Evolutionary conservation across 495 filamentous ascomycete species (phyloP).

Genomic region (Penicillium atrosanguineum): DNA sequence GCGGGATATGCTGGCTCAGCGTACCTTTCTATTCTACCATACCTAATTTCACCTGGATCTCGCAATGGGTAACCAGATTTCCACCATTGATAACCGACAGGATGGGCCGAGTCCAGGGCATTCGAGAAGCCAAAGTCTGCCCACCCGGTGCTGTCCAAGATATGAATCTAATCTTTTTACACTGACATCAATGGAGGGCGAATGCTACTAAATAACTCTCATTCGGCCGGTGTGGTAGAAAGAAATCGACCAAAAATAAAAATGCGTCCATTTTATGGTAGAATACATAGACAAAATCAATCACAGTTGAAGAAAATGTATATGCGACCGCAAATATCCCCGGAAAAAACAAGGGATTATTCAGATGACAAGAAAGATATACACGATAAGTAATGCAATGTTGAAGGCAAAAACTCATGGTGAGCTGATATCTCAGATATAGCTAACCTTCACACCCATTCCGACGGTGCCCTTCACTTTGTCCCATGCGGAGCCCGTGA

Average conservation of each 20-base stretch:
- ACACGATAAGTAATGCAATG: slow-evolving; percentile 17
- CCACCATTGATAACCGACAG: too few species aligned
- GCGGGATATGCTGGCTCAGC: too few species aligned
- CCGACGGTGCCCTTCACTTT: slow-evolving; percentile 84
- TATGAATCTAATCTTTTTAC: too few species aligned
- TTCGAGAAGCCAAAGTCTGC: too few species aligned
- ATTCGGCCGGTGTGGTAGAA: background rate
- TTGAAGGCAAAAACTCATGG: slow-evolving; percentile 1
- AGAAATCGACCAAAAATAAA: background rate
- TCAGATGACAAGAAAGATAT: slow-evolving; percentile 13
- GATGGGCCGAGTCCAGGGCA: too few species aligned
- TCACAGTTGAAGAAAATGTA: slow-evolving; percentile 21
- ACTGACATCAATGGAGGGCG: too few species aligned
- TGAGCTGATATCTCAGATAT: slow-evolving; percentile 60
- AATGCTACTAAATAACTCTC: background rate
- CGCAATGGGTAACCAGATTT: too few species aligned
- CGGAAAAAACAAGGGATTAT: slow-evolving; percentile 5
- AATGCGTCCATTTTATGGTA: background rate
- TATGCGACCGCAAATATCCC: slow-evolving; percentile 14
- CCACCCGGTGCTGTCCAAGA: too few species aligned
- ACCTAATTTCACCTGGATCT: too few species aligned
- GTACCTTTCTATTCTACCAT: too few species aligned
- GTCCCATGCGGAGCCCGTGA: slow-evolving; percentile 70
- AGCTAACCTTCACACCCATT: slow-evolving; percentile 97
- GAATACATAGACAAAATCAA: slow-evolving; percentile 15